Percentiles rank a stretch among this genome's conserved stretches.
Conservation (phyloP, 176 grass and related monocot species). For the Bothriochloa decipiens region DNA sequence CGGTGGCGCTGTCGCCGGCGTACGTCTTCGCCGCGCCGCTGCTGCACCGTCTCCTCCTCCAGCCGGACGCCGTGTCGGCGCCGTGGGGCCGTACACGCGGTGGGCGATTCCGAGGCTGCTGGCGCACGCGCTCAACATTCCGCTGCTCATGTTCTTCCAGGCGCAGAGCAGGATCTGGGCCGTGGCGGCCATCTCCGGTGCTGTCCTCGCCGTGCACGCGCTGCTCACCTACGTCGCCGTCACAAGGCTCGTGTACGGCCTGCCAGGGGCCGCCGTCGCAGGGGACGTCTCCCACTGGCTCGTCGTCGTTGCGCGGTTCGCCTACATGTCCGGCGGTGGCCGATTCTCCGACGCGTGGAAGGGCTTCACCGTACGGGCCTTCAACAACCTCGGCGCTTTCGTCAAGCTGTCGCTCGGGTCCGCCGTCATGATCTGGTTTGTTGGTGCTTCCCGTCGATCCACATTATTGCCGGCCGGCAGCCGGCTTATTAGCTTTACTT, state of each 20-base stretch:
- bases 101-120: conserved; percentile 56
- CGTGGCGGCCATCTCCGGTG: conserved; percentile 49
- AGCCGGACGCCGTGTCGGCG: conserved; percentile 37
- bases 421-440: conserved; percentile 60
- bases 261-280: conserved; percentile 43
- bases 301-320: conserved; percentile 45
- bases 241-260: conserved; percentile 37
- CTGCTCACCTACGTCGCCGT: conserved; percentile 54
- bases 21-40: conserved; percentile 53
- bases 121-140: conserved; percentile 62
- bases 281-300: conserved; percentile 63
- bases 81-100: conserved; percentile 44
- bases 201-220: conserved; percentile 39
- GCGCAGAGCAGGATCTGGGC: conserved; percentile 61
- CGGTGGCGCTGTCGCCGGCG: conserved; percentile 38
- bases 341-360: conserved; percentile 50
- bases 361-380: conserved; percentile 34
- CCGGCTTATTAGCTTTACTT: not conserved
- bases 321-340: conserved; percentile 46
- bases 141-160: conserved; percentile 67
- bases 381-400: conserved; percentile 52
- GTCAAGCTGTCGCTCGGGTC: conserved; percentile 63
- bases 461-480: not conserved
- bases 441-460: not conserved
- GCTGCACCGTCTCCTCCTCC: conserved; percentile 35